Base-by-base conservation (phyloP, 2,329 filamentous ascomycete genomes). In the Aspergillus latus region DNA sequence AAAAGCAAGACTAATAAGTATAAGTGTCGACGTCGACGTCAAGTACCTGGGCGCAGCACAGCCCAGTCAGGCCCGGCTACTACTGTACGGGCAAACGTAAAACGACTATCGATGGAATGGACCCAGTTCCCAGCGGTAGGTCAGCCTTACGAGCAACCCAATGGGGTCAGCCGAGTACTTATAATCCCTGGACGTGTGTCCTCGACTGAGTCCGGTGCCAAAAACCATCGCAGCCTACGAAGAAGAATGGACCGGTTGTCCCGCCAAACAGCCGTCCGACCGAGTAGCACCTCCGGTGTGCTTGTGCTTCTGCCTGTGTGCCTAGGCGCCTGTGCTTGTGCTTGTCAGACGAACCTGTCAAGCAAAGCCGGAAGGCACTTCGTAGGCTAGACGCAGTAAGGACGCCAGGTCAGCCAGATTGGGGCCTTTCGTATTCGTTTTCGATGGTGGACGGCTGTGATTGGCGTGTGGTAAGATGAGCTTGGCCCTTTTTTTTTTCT, bases 31-130 rank as follows among this genome's bases (percentile, higher is more conserved):
- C 30, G 30, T 34, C 30, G 30, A 34, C 30, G 16, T 15, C 26
- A 13, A 16, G 9, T 15, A 9, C 13, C 37, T 42, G 32, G 48
- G 48, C 48, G 48, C 48, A 50, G 48, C 48, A 50, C 48, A 50
- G 48, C 39, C 36, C 21, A 28, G 49, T 11, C 5, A 10, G 26
- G 11, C 21, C 21, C 21, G 21, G 21, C 21, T 21, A 21, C 21
- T 21, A 21, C 21, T 21, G 21, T 21, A 21, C 21, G 21, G 21
- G 50, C 30, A 15, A 47, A 36, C 15, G 11, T 34, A 11, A 34
- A 11, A 37, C n/a, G 34, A 37, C 34, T 37, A 21, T 21, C 5
- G 28, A 44, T n/a, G 28, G 4, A 21, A 45, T 30, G 26, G 26
- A 32, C 7, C 21, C 21, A 21, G 21, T 21, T 21, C 21, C 21